These are phyloP conservation scores for Phialophora chinensis DNA, from an alignment of 2,329 filamentous ascomycete species.

Conservation along the genomic window DNA sequence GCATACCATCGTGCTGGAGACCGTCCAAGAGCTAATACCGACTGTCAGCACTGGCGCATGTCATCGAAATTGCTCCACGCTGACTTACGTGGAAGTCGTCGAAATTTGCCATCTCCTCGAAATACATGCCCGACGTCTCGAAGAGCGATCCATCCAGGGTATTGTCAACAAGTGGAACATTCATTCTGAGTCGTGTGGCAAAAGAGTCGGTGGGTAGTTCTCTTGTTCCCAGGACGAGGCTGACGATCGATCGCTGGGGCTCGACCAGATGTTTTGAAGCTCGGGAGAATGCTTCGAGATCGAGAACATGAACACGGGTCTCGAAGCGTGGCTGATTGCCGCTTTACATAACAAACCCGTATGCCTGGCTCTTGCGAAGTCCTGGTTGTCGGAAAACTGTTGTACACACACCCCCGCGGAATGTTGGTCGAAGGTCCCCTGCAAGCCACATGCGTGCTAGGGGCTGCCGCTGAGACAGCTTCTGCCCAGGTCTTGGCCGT, in stretches of 20 bases:
- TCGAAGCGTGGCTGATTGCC: background rate
- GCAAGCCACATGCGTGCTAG: slow-evolving; percentile 3
- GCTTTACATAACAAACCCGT: background rate
- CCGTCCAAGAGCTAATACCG: background rate
- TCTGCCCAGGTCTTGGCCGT: background rate
- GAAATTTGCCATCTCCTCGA: slow-evolving; percentile 8
- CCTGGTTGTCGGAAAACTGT: background rate
- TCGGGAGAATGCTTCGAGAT: background rate
- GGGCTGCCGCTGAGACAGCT: background rate
- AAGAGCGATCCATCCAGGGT: background rate
- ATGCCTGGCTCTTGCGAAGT: background rate
- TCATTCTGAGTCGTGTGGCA: background rate
- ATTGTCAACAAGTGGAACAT: background rate
- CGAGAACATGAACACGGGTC: background rate
- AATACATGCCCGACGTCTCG: slow-evolving; percentile 1
- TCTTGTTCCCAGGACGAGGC: too few species aligned
- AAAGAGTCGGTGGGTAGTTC: too few species aligned
- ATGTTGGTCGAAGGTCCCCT: background rate
- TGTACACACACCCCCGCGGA: background rate
- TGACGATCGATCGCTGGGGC: background rate
- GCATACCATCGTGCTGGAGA: slow-evolving; percentile 2
- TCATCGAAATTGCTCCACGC: background rate
- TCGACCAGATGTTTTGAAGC: background rate
- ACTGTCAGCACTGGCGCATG: background rate
- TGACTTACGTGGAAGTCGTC: slow-evolving; percentile 17